Conservation (phyloP, 768 basidiomycete species). For the Coprinopsis marcescibilis region DNA sequence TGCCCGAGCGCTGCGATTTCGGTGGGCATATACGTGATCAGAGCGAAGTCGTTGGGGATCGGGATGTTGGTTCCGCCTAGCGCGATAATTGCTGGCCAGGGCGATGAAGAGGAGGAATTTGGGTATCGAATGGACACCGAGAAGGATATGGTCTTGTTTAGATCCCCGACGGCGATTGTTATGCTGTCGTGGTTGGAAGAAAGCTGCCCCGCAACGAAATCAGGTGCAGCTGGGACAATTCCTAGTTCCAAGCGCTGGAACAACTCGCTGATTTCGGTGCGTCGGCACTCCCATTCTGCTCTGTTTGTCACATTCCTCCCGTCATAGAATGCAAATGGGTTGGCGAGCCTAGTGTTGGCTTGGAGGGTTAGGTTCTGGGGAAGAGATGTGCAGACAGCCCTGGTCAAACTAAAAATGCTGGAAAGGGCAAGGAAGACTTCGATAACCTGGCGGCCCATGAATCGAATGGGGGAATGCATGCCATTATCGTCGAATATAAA, state of each 20-base stretch:
- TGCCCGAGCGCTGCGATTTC: constrained; percentile 39
- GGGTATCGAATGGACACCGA: constrained; percentile 39
- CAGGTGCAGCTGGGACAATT: constrained; percentile 37
- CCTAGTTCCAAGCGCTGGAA: constrained; percentile 47
- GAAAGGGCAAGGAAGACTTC: too few relatives aligned
- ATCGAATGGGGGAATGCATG: too few relatives aligned
- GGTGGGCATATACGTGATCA: constrained; percentile 46
- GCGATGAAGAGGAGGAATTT: constrained; percentile 32
- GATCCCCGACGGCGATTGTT: too few relatives aligned
- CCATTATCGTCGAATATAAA: too few relatives aligned
- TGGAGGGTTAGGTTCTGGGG: too few relatives aligned
- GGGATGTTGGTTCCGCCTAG: constrained; percentile 39
- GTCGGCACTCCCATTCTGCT: constrained; percentile 40
- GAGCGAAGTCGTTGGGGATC: constrained; percentile 30
- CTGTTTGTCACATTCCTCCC: too few relatives aligned
- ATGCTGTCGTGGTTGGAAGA: neutral
- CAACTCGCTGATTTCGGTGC: constrained; percentile 39
- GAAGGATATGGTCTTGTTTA: constrained; percentile 44
- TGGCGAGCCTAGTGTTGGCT: too few relatives aligned
- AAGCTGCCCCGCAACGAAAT: constrained; percentile 30
- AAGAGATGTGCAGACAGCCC: too few relatives aligned
- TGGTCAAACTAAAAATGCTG: too few relatives aligned
- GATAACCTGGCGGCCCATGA: too few relatives aligned
- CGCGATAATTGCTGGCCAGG: constrained; percentile 48
- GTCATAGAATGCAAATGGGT: too few relatives aligned